Conservation (phyloP, 2,329 filamentous ascomycete species). For the Ophiocordyceps camponoti-rufipedis region DNA sequence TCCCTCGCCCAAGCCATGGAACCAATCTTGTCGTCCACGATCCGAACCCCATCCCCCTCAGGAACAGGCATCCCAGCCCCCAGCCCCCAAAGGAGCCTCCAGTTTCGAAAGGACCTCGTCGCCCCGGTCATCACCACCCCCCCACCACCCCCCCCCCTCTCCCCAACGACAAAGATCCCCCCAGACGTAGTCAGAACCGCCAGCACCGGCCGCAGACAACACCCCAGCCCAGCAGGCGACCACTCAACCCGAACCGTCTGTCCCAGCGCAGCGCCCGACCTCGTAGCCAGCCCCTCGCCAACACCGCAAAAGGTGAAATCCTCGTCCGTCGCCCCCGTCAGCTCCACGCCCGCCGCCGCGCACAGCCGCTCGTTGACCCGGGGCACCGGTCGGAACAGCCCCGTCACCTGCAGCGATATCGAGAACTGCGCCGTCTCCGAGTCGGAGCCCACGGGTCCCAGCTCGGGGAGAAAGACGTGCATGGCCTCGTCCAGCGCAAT, state of each 20-base stretch:
- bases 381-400: conserved; percentile 18
- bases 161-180: conserved; percentile 30
- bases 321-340: conserved; percentile 10
- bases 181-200: conserved; percentile 31
- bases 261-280: conserved; percentile 30
- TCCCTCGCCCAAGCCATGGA: conserved; percentile 35
- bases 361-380: conserved; percentile 28
- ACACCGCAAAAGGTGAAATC: conserved; percentile 20
- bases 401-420: conserved; percentile 13
- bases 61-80: conserved; percentile 33
- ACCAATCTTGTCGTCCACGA: conserved; percentile 25
- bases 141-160: conserved; percentile 10
- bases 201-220: conserved; percentile 32
- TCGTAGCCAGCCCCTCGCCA: conserved; percentile 25
- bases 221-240: conserved; percentile 40
- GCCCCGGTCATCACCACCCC: conserved; percentile 3
- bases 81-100: conserved; percentile 37
- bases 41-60: conserved; percentile 10
- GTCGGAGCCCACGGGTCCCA: conserved; percentile 6
- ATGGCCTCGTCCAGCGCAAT: conserved; percentile 37
- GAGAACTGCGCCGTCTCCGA: conserved; percentile 14
- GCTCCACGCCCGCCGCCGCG: conserved; percentile 15
- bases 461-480: conserved; percentile 31
- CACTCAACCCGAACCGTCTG: conserved; percentile 35
- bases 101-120: conserved; percentile 24